These are phyloP conservation scores for Pachyrhizus erosus DNA, from an alignment of 306 rosid genomes.

Conservation along the genomic window DNA sequence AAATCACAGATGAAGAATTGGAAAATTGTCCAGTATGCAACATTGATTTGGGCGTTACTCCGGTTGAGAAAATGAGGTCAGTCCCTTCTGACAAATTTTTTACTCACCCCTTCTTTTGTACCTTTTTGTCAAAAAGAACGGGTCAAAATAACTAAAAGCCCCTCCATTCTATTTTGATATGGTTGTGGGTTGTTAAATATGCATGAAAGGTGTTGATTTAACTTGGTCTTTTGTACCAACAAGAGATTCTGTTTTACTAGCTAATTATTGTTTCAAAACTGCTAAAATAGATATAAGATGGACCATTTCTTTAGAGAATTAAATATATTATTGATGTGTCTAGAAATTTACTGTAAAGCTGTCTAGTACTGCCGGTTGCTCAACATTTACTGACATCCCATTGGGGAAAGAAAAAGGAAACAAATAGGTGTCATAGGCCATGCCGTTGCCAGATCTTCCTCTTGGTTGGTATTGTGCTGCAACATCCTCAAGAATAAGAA, in stretches of 20 bases:
- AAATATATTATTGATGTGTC: neutral
- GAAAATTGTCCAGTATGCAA: constrained; percentile 79
- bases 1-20: constrained; percentile 66
- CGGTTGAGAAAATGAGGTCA: constrained; percentile 76
- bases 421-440: neutral
- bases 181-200: neutral
- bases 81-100: constrained; percentile 13
- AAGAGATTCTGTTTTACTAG: neutral
- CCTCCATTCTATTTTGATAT: neutral
- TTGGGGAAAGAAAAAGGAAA: neutral
- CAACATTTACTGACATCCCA: neutral
- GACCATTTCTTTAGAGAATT: neutral
- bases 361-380: neutral
- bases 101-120: neutral
- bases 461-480: neutral
- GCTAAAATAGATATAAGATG: neutral
- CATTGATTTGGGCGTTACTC: constrained; percentile 65
- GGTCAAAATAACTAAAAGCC: neutral
- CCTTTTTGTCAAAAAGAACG: neutral
- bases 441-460: neutral
- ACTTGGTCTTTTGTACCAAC: neutral
- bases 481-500: neutral
- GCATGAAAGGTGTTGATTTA: constrained; percentile 2
- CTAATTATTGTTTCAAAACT: neutral
- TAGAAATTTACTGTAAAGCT: neutral